Percentiles rank a stretch among this genome's conserved stretches.
Conservation (phyloP, 2,329 filamentous ascomycete genomes). For the Penicillium sp. region DNA sequence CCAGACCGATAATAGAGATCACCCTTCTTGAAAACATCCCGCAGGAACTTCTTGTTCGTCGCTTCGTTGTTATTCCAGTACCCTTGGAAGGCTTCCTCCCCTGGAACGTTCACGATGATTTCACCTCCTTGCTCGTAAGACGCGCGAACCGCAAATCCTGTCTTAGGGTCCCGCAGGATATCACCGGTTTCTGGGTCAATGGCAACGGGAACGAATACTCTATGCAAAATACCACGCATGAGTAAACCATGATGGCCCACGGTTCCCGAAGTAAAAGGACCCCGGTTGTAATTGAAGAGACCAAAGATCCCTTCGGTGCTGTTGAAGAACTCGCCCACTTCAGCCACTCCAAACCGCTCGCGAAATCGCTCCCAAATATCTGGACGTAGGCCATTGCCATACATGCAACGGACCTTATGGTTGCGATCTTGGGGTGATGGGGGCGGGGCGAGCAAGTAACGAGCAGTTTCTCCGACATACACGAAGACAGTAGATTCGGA, state of each 20-base stretch:
- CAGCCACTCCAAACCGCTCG: constrained; percentile 52
- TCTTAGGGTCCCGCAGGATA: constrained; percentile 64
- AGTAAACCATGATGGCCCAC: constrained; percentile 72
- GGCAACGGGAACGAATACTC: constrained; percentile 64
- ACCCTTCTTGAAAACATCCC: constrained; percentile 64
- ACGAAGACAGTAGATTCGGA: constrained; percentile 68
- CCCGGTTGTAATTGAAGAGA: constrained; percentile 59
- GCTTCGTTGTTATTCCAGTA: constrained; percentile 69
- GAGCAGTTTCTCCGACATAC: constrained; percentile 75
- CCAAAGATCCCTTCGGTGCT: constrained; percentile 70
- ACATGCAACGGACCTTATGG: constrained; percentile 48
- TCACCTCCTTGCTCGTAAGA: constrained; percentile 71
- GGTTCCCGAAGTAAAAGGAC: constrained; percentile 61
- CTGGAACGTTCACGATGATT: constrained; percentile 64
- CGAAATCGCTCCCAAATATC: constrained; percentile 55
- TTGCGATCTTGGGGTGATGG: constrained; percentile 46
- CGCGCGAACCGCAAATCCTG: constrained; percentile 64
- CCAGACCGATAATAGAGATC: constrained; percentile 69
- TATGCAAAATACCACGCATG: constrained; percentile 52
- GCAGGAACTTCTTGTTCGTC: constrained; percentile 64
- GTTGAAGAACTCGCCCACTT: constrained; percentile 73
- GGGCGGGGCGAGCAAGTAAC: constrained; percentile 69
- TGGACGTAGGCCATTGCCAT: constrained; percentile 50
- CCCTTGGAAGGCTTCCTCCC: constrained; percentile 62
- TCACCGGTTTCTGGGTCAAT: constrained; percentile 68